phyloP scores from a whole-genome alignment of 2,329 filamentous ascomycete species.

The Emergomyces orientalis region DNA sequence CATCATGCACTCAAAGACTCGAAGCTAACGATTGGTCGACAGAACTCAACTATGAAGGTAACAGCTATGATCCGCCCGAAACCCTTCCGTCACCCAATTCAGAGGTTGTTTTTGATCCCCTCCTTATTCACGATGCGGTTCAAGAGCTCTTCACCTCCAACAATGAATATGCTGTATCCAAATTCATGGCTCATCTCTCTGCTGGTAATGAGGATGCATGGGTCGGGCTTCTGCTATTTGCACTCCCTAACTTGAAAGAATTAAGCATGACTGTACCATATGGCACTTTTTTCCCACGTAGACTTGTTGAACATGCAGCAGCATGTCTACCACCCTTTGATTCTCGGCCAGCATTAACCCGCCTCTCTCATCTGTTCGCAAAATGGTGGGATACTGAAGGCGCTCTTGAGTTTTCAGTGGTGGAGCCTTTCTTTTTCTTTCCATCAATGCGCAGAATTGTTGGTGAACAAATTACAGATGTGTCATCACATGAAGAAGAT shows the following conservation, averaged over 20 bases:
- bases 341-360: background rate
- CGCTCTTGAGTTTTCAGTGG: background rate
- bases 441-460: conserved; percentile 1
- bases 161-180: background rate
- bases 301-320: background rate
- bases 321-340: conserved; percentile 2
- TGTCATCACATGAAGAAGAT: background rate
- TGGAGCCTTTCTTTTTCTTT: conserved; percentile 7
- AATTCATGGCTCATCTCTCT: background rate
- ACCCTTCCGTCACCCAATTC: background rate
- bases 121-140: background rate
- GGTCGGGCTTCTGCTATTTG: background rate
- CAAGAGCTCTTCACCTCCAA: background rate
- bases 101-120: background rate
- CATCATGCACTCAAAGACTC: background rate
- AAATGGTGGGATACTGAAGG: conserved; percentile 1
- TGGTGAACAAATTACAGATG: background rate
- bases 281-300: no score
- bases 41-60: background rate
- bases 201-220: conserved; percentile 7
- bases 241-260: background rate
- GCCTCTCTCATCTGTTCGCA: background rate
- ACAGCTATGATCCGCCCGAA: background rate
- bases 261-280: background rate
- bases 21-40: background rate